Evolutionary conservation across 1,284 basidiomycete species (phyloP), one percentile per base, ranked within the genome.

Genomic region (Phylloboletellus chloephorus): DNA sequence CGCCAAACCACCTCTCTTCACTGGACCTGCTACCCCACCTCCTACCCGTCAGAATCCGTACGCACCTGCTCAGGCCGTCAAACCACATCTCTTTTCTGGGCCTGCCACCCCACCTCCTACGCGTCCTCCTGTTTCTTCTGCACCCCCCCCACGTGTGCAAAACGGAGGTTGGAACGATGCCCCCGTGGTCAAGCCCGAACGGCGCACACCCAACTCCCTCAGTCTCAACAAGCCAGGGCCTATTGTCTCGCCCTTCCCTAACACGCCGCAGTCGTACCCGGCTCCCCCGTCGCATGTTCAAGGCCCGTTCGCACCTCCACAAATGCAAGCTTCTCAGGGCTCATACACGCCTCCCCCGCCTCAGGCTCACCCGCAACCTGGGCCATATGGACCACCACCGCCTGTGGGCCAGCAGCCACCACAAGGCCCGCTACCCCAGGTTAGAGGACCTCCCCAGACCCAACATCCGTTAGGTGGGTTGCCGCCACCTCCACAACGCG

Each of bases 151-250:
- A 51, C 74, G 78, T 24, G 65, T 67, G 30, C 85, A 86, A 46
- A 80, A 82, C 31, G 77, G 80, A 8, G 90, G 89, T 0, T 98
- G 93, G 93, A 98, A 98, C 58, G 94, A 98, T 56, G 79, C 88
- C 0, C 91, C 90, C 2, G 21, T 36, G 5, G 64, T 68, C 7
- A 54, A 73, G 11, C 49, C 67, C 6, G 59, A 69, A 10, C 67
- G 73, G 37, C 79, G 80, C 38, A 73, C 74, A 2, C 72, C 80
- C 2, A 70, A 71, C 26, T 67, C 75, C 2, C 57, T 72, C 7
- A 69, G 61, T 38, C 51, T 66, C 17, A 64, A 61, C 31, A 86
- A 86, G 53, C 78, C 76, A 1, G 68, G 71, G 3, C 76, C 88
- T 1, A 95, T 97, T 61, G 83, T 82, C 11, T 79, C 88, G 19